Percentiles rank a stretch among this genome's conserved stretches.
These are phyloP conservation scores for Sabuloglossum arenarium DNA, from an alignment of 495 filamentous ascomycete genomes.

Conservation along the genomic window DNA sequence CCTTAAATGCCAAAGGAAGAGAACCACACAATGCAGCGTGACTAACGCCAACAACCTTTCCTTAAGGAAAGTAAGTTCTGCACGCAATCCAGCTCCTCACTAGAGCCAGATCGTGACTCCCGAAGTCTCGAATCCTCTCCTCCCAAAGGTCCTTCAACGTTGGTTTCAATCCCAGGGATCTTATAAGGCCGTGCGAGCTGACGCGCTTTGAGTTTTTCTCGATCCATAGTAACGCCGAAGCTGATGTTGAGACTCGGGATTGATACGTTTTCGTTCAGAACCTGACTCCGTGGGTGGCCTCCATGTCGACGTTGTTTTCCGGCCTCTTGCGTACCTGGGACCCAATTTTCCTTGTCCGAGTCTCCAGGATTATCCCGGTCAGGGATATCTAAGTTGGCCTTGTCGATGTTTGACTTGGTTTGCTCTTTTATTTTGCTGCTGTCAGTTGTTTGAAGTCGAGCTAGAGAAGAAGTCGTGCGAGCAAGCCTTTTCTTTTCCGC, in stretches of 20 bases:
- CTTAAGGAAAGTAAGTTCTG: conserved; percentile 59
- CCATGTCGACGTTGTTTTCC: conserved; percentile 5
- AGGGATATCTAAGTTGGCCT: neutral
- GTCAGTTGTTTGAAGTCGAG: conserved; percentile 34
- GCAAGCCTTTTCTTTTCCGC: conserved; percentile 44
- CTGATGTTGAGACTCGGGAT: neutral
- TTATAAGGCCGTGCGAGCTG: neutral
- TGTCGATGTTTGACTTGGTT: neutral
- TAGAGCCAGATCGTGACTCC: conserved; percentile 22
- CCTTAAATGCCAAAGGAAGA: neutral
- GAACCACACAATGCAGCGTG: neutral
- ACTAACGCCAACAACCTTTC: conserved; percentile 37
- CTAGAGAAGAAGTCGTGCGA: conserved; percentile 44
- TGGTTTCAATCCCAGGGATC: neutral
- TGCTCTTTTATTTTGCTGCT: conserved; percentile 11
- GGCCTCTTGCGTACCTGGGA: conserved; percentile 18
- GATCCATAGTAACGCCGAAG: neutral
- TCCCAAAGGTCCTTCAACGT: conserved; percentile 16
- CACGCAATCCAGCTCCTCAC: conserved; percentile 51
- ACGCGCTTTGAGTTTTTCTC: neutral
- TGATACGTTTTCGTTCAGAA: neutral
- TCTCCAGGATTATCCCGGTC: conserved; percentile 30
- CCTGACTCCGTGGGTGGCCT: neutral
- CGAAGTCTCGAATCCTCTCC: conserved; percentile 27
- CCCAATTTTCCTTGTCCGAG: conserved; percentile 92